Percentiles rank a stretch among this genome's conserved stretches.
Evolutionary conservation across 2,329 filamentous ascomycete species (phyloP).

Genomic region (Claviceps spartinae): DNA sequence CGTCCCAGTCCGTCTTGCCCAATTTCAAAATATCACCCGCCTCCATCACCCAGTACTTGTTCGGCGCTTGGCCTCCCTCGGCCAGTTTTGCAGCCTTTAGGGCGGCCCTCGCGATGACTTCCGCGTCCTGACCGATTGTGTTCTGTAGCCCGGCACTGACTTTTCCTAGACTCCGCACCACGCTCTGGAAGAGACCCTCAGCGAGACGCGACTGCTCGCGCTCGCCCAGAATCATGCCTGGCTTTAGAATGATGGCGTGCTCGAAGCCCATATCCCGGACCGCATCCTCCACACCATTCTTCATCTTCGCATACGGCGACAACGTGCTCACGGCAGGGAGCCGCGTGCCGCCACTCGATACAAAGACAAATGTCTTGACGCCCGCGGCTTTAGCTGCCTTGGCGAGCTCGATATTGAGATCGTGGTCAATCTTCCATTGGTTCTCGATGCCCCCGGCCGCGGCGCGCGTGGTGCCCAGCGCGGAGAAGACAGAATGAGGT

Average conservation of each 20-base stretch:
- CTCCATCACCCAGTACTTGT: slow-evolving; percentile 47
- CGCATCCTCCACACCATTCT: slow-evolving; percentile 72
- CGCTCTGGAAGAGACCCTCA: slow-evolving; percentile 41
- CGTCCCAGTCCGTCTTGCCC: slow-evolving; percentile 45
- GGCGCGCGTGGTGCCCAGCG: slow-evolving; percentile 66
- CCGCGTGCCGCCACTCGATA: slow-evolving; percentile 45
- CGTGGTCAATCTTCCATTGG: slow-evolving; percentile 81
- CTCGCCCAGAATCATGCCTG: slow-evolving; percentile 62
- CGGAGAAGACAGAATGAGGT: slow-evolving; percentile 58
- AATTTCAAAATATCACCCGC: slow-evolving; percentile 50
- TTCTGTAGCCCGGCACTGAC: slow-evolving; percentile 46
- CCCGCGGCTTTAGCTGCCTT: slow-evolving; percentile 60
- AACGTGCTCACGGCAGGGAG: slow-evolving; percentile 22
- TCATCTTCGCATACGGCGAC: slow-evolving; percentile 56
- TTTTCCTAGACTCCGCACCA: slow-evolving; percentile 42
- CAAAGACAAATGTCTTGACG: slow-evolving; percentile 61
- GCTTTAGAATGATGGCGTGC: slow-evolving; percentile 58
- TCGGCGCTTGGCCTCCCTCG: slow-evolving; percentile 43
- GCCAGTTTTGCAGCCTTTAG: slow-evolving; percentile 46
- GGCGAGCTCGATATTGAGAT: slow-evolving; percentile 70
- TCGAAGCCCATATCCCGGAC: slow-evolving; percentile 63
- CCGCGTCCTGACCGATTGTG: slow-evolving; percentile 57
- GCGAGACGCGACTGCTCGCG: slow-evolving; percentile 46
- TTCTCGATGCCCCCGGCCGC: slow-evolving; percentile 62
- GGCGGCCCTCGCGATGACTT: slow-evolving; percentile 56